A percentile compares a stretch with the other conserved stretches of the same genome.
These are phyloP conservation scores for Oryza coarctata DNA, from an alignment of 176 grass and related monocot genomes.

Conservation along the genomic window DNA sequence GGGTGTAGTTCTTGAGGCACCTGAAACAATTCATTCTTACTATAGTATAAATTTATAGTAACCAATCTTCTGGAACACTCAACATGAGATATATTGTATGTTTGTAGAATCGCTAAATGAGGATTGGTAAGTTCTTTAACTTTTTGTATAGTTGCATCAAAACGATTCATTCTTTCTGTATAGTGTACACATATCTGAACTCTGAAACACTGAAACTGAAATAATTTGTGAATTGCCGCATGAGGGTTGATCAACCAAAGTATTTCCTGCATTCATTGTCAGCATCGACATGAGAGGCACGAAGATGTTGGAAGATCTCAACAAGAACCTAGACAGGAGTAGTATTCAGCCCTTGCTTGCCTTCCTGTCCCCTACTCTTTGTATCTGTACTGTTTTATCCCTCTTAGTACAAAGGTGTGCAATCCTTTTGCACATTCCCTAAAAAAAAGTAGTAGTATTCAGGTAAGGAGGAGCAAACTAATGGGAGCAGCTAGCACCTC, in stretches of 20 bases:
- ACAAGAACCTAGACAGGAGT: slow-evolving; percentile 45
- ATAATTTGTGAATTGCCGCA: background rate
- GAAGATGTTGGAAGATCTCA: slow-evolving; percentile 65
- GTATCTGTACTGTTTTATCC: no score
- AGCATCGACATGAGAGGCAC: slow-evolving; percentile 78
- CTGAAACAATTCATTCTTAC: no score
- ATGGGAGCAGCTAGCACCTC: background rate
- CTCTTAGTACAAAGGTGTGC: no score
- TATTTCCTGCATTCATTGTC: slow-evolving; percentile 43
- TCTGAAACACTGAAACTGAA: background rate
- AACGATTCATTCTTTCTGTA: background rate
- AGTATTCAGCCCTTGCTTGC: no score
- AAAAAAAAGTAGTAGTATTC: slow-evolving; percentile 32
- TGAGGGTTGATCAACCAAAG: background rate
- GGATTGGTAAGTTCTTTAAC: no score
- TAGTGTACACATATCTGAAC: background rate
- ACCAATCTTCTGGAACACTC: no score
- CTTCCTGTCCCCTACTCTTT: no score
- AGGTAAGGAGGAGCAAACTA: slow-evolving; percentile 32
- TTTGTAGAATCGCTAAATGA: no score
- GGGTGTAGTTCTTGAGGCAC: no score
- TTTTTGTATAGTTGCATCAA: background rate
- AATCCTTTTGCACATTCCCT: no score
- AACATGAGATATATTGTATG: no score
- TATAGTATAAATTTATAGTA: no score